Evolutionary conservation across 2,329 filamentous ascomycete genomes (phyloP).

Genomic region (Triangularia setosa): DNA sequence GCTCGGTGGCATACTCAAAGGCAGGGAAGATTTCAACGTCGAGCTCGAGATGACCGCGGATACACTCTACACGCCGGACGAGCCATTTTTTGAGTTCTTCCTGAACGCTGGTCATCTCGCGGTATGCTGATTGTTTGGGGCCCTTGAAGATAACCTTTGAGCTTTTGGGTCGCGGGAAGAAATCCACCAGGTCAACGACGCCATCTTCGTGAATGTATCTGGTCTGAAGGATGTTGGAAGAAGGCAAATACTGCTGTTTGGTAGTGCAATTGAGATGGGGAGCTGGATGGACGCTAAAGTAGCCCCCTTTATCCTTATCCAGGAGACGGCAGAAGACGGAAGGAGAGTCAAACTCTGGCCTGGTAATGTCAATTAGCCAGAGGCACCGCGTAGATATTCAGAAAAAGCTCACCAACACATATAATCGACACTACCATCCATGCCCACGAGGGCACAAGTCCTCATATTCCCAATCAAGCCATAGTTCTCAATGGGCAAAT

Average conservation of each 20-base stretch:
- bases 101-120: conserved; percentile 51
- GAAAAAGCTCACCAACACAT: conserved; percentile 63
- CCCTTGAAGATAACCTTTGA: conserved; percentile 48
- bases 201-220: conserved; percentile 74
- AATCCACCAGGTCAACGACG: conserved; percentile 69
- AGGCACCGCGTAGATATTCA: neutral
- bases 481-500: conserved; percentile 69
- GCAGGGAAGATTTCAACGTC: conserved; percentile 70
- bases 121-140: conserved; percentile 48
- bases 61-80: conserved; percentile 67
- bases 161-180: conserved; percentile 67
- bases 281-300: conserved; percentile 64
- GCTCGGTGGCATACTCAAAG: conserved; percentile 64
- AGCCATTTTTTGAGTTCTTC: conserved; percentile 68
- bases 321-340: conserved; percentile 70
- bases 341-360: conserved; percentile 76
- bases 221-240: conserved; percentile 71
- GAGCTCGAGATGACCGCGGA: conserved; percentile 61
- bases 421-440: conserved; percentile 69
- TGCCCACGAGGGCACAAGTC: conserved; percentile 70
- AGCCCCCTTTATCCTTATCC: conserved; percentile 70
- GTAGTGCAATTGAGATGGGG: conserved; percentile 55
- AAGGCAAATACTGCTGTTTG: conserved; percentile 74
- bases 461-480: conserved; percentile 79
- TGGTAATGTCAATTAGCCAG: conserved; percentile 27